Evolutionary conservation across 2,329 filamentous ascomycete species (phyloP).

Genomic region (Ceratocystis diversiconidia): DNA sequence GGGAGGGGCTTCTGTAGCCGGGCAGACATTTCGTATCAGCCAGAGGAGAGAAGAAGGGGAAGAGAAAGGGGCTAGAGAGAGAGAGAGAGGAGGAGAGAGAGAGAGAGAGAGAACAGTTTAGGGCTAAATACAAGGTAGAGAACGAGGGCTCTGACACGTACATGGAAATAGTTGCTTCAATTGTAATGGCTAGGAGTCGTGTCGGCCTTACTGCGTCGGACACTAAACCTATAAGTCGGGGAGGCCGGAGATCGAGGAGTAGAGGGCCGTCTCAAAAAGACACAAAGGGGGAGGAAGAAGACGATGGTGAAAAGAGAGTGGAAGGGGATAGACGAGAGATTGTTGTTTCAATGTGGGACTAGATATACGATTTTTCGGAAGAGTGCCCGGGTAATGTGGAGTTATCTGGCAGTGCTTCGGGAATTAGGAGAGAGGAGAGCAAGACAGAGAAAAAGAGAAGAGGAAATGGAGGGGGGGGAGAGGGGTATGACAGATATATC

Average conservation of each 20-base stretch:
- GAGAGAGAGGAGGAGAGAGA: neutral
- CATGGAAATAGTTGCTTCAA: neutral
- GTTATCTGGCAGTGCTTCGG: neutral
- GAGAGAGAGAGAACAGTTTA: neutral
- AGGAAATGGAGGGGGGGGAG: neutral
- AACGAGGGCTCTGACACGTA: neutral
- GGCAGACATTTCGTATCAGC: neutral
- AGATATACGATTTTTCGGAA: neutral
- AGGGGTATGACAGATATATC: neutral
- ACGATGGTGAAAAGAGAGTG: too few relatives aligned
- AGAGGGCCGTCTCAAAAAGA: neutral
- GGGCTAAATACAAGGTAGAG: neutral
- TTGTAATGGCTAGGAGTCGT: neutral
- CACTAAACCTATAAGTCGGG: neutral
- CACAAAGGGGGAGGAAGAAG: neutral
- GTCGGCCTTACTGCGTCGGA: neutral
- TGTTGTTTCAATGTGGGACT: neutral
- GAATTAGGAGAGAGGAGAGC: neutral
- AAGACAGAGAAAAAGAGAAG: neutral
- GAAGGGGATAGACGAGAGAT: too few relatives aligned
- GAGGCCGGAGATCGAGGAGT: too few relatives aligned
- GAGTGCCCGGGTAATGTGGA: neutral
- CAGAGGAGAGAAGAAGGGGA: neutral
- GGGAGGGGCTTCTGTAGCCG: neutral
- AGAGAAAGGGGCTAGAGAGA: neutral